Evolutionary conservation across 1,284 basidiomycete species (phyloP).

Genomic region (Apiotrichum laibachii): DNA sequence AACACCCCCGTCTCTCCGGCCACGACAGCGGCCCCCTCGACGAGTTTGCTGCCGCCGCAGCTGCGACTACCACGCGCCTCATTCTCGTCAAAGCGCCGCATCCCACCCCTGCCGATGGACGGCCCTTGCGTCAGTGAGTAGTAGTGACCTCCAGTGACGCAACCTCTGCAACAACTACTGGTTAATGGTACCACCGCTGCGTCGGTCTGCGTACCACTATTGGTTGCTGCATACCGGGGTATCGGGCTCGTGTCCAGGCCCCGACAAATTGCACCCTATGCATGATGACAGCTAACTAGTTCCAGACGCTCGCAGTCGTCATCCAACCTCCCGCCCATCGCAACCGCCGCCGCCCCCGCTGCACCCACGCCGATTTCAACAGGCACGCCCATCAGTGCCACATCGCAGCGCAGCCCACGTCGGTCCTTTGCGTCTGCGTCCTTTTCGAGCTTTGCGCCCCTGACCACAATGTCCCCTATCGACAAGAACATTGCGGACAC

Average conservation of each 20-base stretch:
- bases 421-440: conserved; percentile 42
- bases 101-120: conserved; percentile 5
- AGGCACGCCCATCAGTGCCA: conserved; percentile 26
- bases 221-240: too few species aligned
- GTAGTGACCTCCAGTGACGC: too few species aligned
- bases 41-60: not conserved
- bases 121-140: conserved; percentile 25
- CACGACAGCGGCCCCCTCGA: not conserved
- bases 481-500: not conserved
- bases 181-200: too few species aligned
- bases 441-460: conserved; percentile 30
- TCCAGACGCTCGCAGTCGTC: conserved; percentile 38
- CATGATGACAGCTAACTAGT: too few species aligned
- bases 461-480: conserved; percentile 15
- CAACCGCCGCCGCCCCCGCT: not conserved
- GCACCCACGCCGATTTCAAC: conserved; percentile 2
- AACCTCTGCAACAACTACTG: too few species aligned
- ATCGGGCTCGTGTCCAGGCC: too few species aligned
- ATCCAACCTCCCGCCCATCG: conserved; percentile 20
- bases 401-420: conserved; percentile 31
- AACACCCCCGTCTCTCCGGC: conserved; percentile 8
- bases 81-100: conserved; percentile 48
- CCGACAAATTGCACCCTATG: too few species aligned
- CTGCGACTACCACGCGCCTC: conserved; percentile 31
- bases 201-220: not conserved